Conservation (phyloP, 345 rosid species). For the Melaleuca alternifolia region DNA sequence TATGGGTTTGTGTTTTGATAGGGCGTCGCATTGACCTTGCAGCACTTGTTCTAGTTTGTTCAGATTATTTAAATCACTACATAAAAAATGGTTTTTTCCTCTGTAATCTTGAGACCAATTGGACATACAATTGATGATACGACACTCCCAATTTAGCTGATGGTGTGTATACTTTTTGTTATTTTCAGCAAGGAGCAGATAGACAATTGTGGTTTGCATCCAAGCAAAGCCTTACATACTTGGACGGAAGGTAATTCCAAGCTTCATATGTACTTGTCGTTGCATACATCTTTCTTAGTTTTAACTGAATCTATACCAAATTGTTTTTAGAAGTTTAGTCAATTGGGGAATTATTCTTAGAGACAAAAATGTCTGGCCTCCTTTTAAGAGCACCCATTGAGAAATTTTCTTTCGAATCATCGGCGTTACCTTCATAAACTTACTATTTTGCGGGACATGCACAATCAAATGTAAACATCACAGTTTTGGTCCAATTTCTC, state of each 20-base stretch:
- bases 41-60: neutral
- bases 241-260: conserved; percentile 80
- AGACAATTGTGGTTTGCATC: conserved; percentile 94
- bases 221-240: conserved; percentile 77
- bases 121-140: neutral
- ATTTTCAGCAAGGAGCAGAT: conserved; percentile 74
- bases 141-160: neutral
- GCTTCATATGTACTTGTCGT: neutral
- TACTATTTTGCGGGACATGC: neutral
- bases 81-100: neutral
- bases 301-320: neutral
- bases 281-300: neutral
- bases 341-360: neutral
- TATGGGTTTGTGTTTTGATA: neutral
- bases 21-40: neutral
- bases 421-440: neutral
- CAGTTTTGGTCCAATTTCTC: neutral
- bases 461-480: neutral
- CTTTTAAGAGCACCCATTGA: neutral
- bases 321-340: neutral
- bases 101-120: neutral
- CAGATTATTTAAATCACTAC: fast-evolving
- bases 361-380: neutral
- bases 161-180: neutral
- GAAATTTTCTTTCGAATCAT: neutral